phyloP scores from a whole-genome alignment of 2,329 filamentous ascomycete genomes.

The Claviceps sp. region DNA sequence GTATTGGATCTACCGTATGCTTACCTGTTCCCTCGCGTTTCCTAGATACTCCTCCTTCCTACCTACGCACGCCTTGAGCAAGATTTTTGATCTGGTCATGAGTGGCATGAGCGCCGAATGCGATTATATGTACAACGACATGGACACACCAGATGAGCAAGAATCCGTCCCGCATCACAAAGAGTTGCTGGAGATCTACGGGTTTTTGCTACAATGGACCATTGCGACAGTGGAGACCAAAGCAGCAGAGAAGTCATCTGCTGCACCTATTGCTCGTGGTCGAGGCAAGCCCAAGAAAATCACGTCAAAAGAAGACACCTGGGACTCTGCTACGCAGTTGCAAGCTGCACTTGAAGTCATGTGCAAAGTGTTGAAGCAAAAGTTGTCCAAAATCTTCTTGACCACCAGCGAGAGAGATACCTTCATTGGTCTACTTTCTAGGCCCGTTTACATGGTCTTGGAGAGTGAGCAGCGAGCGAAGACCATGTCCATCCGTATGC shows the following conservation, averaged over 20 bases:
- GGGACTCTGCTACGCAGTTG: constrained; percentile 82
- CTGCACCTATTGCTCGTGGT: constrained; percentile 52
- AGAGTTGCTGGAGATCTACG: constrained; percentile 82
- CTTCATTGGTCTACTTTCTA: constrained; percentile 81
- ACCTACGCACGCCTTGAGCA: constrained; percentile 72
- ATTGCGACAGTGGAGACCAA: constrained; percentile 90
- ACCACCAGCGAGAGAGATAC: constrained; percentile 95
- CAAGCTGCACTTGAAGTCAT: constrained; percentile 84
- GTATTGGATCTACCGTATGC: not conserved
- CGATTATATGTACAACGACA: constrained; percentile 70
- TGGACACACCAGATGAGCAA: constrained; percentile 78
- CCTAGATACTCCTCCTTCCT: constrained; percentile 70
- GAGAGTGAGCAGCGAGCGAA: constrained; percentile 92
- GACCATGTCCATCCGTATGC: constrained; percentile 80
- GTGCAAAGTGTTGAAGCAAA: constrained; percentile 90
- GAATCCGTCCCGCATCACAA: constrained; percentile 80
- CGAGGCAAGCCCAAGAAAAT: constrained; percentile 67
- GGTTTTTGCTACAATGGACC: constrained; percentile 88
- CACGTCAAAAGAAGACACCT: constrained; percentile 64
- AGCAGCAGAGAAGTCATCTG: constrained; percentile 73
- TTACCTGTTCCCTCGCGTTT: constrained; percentile 26
- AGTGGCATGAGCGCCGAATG: constrained; percentile 77
- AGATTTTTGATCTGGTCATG: constrained; percentile 80
- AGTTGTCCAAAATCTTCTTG: constrained; percentile 82
- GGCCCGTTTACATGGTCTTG: constrained; percentile 84